Evolutionary conservation across 495 filamentous ascomycete genomes (phyloP).

Genomic region (Xylaria acuta): DNA sequence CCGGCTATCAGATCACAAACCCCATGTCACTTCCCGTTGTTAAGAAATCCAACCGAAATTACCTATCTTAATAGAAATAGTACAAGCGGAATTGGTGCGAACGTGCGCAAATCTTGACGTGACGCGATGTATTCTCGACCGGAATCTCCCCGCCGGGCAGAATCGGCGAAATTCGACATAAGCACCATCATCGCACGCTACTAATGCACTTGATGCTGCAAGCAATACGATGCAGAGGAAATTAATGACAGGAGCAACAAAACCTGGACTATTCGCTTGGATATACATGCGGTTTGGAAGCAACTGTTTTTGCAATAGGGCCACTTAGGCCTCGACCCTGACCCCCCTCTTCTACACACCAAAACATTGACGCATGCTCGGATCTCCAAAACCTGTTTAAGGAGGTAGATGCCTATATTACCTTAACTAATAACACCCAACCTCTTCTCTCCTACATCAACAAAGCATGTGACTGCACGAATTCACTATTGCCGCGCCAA

Average conservation of each 20-base stretch:
- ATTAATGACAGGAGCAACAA: not conserved
- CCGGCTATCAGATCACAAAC: not conserved
- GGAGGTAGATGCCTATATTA: not conserved
- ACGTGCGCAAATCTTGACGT: not conserved
- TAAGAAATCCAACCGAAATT: not conserved
- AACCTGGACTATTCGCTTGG: slow-evolving; percentile 5
- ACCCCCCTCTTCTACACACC: not conserved
- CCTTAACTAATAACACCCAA: not conserved
- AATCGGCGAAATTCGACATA: slow-evolving; percentile 5
- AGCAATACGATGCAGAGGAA: not conserved
- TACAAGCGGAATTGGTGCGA: not conserved
- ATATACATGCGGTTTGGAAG: not conserved
- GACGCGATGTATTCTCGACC: not conserved
- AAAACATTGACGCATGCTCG: not conserved
- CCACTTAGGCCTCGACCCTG: not conserved
- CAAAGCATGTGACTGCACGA: not conserved
- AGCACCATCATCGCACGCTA: slow-evolving; percentile 7
- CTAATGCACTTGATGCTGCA: not conserved
- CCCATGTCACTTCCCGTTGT: not conserved
- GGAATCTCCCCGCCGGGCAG: slow-evolving; percentile 1
- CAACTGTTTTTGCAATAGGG: not conserved
- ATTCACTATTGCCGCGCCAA: not conserved
- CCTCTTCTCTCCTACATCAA: not conserved
- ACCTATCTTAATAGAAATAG: not conserved
- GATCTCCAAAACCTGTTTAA: slow-evolving; percentile 2